Evolutionary conservation across 169 alveolate genomes (phyloP).

Genomic region (Cryptosporidium meleagridis): DNA sequence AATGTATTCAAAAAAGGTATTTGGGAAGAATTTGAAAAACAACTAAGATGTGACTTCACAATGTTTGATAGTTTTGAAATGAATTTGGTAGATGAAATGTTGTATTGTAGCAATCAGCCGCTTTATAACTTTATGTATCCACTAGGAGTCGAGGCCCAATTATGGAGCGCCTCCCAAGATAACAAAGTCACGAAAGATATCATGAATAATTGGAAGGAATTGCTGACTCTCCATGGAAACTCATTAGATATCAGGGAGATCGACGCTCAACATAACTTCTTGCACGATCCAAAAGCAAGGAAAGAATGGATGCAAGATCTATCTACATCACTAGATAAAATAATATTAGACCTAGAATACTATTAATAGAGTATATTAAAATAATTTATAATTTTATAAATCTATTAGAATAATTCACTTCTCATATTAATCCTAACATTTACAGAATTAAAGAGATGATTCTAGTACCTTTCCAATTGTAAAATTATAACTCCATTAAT

Average conservation of each 20-base stretch:
- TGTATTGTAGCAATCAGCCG: neutral
- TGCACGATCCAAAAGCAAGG: constrained; percentile 52
- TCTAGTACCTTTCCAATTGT: constrained; percentile 20
- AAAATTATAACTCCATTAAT: neutral
- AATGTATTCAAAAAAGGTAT: constrained; percentile 41
- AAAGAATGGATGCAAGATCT: constrained; percentile 49
- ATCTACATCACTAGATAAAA: constrained; percentile 7
- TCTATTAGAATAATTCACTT: constrained; percentile 16
- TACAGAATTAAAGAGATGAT: constrained; percentile 1
- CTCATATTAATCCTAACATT: constrained; percentile 27
- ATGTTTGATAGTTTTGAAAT: constrained; percentile 46
- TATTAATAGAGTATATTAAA: neutral
- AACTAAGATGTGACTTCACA: constrained; percentile 46
- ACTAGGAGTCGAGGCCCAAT: constrained; percentile 42
- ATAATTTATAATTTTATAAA: constrained; percentile 15
- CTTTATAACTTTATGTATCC: constrained; percentile 20
- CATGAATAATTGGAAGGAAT: constrained; percentile 42
- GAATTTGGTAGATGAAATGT: neutral
- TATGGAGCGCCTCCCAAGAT: constrained; percentile 62
- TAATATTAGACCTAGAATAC: constrained; percentile 49
- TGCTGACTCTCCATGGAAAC: neutral
- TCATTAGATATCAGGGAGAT: constrained; percentile 6
- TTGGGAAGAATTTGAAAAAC: constrained; percentile 62
- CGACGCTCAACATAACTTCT: constrained; percentile 41
- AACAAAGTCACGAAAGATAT: neutral